These are phyloP conservation scores for Tilletia caries DNA, from an alignment of 1,284 basidiomycete genomes.

Conservation along the genomic window DNA sequence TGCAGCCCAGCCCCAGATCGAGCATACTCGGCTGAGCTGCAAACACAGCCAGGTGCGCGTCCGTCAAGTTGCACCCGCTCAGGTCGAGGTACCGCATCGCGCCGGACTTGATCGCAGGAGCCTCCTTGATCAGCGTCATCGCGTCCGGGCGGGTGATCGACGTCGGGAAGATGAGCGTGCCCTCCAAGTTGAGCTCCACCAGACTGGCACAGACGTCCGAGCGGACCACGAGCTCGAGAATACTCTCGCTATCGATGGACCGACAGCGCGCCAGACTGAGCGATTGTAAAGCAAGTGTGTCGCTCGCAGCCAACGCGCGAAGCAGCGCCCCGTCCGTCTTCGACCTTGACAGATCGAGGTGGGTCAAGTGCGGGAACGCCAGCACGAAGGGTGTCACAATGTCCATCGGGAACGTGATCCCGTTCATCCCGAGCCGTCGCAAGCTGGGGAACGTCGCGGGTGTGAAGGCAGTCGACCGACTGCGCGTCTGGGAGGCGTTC, in stretches of 20 bases:
- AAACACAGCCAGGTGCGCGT: constrained; percentile 58
- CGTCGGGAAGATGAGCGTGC: constrained; percentile 80
- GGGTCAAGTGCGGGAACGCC: constrained; percentile 79
- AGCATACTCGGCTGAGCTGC: constrained; percentile 71
- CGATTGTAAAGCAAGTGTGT: constrained; percentile 69
- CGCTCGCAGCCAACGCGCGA: constrained; percentile 62
- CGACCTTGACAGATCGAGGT: constrained; percentile 64
- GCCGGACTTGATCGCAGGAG: constrained; percentile 77
- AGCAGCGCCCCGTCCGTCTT: constrained; percentile 76
- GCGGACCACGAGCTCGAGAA: constrained; percentile 71
- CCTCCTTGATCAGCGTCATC: constrained; percentile 65
- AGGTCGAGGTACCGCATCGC: constrained; percentile 81
- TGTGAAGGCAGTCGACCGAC: constrained; percentile 6
- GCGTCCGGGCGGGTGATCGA: constrained; percentile 71
- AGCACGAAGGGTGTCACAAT: constrained; percentile 76
- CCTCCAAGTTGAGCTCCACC: constrained; percentile 80
- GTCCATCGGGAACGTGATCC: constrained; percentile 72
- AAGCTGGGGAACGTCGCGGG: constrained; percentile 67
- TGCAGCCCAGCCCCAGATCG: constrained; percentile 66
- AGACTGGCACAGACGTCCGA: constrained; percentile 65
- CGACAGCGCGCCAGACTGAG: constrained; percentile 85
- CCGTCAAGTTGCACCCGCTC: constrained; percentile 73
- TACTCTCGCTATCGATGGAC: constrained; percentile 72
- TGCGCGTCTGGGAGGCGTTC: constrained; percentile 8
- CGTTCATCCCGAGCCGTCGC: constrained; percentile 77